Evolutionary conservation across 2,329 filamentous ascomycete genomes (phyloP).

Genomic region (Phyllosticta citribraziliensis): DNA sequence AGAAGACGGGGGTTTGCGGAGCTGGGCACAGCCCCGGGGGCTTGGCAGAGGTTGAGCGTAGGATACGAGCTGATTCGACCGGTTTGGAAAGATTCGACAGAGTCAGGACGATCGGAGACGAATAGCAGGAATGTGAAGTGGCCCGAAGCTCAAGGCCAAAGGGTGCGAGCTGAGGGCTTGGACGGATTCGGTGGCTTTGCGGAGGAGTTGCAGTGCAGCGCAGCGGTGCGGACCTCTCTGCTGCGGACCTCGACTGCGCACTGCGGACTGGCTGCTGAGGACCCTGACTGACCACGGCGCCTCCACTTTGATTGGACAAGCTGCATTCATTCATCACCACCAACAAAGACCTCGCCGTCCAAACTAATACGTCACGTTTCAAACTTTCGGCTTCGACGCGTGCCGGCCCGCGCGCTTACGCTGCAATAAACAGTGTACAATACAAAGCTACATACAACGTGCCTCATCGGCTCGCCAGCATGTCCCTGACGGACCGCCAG

Average conservation of each 20-base stretch:
- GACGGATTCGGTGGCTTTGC: neutral
- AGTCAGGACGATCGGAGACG: neutral
- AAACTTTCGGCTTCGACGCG: neutral
- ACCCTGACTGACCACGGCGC: neutral
- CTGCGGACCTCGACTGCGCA: neutral
- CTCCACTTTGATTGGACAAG: neutral
- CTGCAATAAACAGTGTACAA: neutral
- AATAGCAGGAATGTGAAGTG: neutral
- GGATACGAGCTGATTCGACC: neutral
- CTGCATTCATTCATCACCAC: neutral
- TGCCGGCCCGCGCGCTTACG: neutral
- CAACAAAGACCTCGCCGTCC: neutral
- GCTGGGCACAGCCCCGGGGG: conserved; percentile 4
- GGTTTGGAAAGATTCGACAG: neutral
- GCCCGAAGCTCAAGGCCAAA: neutral
- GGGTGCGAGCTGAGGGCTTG: neutral
- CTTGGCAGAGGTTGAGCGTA: conserved; percentile 9
- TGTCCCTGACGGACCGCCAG: conserved; percentile 66
- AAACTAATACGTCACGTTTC: neutral
- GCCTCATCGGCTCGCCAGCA: conserved; percentile 65
- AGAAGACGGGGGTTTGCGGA: neutral
- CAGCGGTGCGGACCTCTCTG: too few relatives aligned
- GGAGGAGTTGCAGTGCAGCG: neutral
- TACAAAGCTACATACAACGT: neutral
- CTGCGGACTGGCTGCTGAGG: neutral